Evolutionary conservation across 805 yeast genomes (phyloP).

Genomic region (Barnettozyma populi): DNA sequence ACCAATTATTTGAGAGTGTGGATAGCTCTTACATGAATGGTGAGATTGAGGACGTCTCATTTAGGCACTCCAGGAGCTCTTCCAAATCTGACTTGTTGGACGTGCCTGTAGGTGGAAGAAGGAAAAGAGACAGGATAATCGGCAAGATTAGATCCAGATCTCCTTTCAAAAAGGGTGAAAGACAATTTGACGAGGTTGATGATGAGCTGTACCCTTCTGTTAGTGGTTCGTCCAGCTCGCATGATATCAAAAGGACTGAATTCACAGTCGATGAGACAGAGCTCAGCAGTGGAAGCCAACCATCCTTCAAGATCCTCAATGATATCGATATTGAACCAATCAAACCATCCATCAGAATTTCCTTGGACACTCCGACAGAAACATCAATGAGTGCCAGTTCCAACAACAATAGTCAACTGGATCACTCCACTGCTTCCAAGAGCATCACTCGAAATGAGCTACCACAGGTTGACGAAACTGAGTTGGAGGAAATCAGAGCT

Average conservation of each 20-base stretch:
- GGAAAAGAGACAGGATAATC: conserved; percentile 15
- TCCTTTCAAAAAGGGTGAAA: conserved; percentile 16
- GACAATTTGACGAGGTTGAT: background rate
- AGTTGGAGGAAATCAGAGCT: conserved; percentile 20
- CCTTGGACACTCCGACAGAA: conserved; percentile 4
- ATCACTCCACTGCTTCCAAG: background rate
- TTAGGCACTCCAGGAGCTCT: conserved; percentile 2
- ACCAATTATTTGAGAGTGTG: conserved; percentile 16
- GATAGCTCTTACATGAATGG: background rate
- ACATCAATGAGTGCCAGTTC: background rate
- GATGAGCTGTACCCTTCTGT: background rate
- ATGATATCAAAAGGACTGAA: conserved; percentile 1
- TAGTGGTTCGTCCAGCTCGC: background rate
- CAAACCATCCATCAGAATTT: conserved; percentile 5
- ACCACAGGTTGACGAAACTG: conserved; percentile 9
- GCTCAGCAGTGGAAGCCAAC: background rate
- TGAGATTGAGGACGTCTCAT: background rate
- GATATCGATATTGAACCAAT: conserved; percentile 24
- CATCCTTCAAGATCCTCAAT: conserved; percentile 5
- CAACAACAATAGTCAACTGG: background rate
- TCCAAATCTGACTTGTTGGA: conserved; percentile 17
- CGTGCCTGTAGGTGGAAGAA: conserved; percentile 11
- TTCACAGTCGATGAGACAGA: background rate
- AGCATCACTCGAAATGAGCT: conserved; percentile 3
- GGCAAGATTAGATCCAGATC: conserved; percentile 22